Percentiles rank a stretch among this genome's conserved stretches.
Conservation (phyloP, 495 filamentous ascomycete genomes). For the Apodospora peruviana region DNA sequence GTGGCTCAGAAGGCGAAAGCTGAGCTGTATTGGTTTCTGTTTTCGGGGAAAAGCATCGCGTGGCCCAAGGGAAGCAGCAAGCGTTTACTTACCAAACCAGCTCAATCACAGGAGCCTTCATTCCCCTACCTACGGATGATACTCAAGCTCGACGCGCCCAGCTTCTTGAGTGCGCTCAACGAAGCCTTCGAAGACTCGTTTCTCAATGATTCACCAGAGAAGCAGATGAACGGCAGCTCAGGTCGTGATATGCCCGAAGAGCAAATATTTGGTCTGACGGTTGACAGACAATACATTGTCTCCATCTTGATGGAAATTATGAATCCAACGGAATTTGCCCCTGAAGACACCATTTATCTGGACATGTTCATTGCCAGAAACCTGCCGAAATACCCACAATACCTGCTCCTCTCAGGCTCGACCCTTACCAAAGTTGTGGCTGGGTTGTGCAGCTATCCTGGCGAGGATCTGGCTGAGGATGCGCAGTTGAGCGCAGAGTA, state of each 20-base stretch:
- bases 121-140: conserved; percentile 82
- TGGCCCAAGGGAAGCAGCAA: conserved; percentile 57
- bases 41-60: conserved; percentile 67
- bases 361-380: conserved; percentile 98
- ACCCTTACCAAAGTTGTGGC: conserved; percentile 74
- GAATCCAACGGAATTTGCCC: conserved; percentile 61
- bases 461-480: conserved; percentile 77
- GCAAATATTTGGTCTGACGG: conserved; percentile 60
- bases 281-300: conserved; percentile 86
- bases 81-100: conserved; percentile 47
- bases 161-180: conserved; percentile 91
- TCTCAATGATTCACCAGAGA: conserved; percentile 69
- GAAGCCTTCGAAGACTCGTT: conserved; percentile 96
- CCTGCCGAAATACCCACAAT: conserved; percentile 92
- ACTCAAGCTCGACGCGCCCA: conserved; percentile 80
- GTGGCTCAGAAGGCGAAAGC: conserved; percentile 72
- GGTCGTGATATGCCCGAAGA: conserved; percentile 50
- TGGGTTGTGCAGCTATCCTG: conserved; percentile 79
- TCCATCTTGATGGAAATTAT: conserved; percentile 87
- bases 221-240: conserved; percentile 45
- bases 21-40: conserved; percentile 85
- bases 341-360: conserved; percentile 85
- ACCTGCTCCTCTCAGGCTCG: conserved; percentile 82
- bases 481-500: conserved; percentile 96
- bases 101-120: conserved; percentile 51